Percentiles rank a stretch among this genome's conserved stretches.
phyloP scores from a whole-genome alignment of 2,329 filamentous ascomycete species.

The Microcyclosporella mali region DNA sequence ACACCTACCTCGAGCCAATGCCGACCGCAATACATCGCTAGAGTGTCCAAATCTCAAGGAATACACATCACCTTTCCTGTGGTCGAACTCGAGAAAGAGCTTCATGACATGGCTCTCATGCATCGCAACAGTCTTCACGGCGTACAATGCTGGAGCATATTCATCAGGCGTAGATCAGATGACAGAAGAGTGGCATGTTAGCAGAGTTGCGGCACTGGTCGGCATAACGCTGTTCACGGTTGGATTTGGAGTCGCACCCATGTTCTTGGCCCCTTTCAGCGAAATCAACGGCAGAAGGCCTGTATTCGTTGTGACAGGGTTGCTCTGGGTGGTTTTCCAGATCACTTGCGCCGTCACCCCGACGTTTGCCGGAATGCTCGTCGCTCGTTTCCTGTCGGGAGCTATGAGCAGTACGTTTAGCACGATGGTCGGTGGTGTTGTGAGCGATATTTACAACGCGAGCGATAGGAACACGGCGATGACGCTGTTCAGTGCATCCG shows the following conservation, averaged over 20 bases:
- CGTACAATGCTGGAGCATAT: conserved; percentile 71
- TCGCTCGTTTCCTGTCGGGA: conserved; percentile 70
- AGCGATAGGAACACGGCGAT: conserved; percentile 80
- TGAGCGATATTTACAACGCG: conserved; percentile 77
- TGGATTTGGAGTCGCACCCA: conserved; percentile 77
- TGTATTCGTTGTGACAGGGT: conserved; percentile 68
- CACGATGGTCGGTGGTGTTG: conserved; percentile 87
- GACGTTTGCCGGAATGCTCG: conserved; percentile 65
- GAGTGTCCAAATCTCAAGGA: conserved; percentile 58
- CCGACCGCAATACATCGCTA: conserved; percentile 38
- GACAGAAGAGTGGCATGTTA: conserved; percentile 58
- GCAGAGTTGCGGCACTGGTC: conserved; percentile 58
- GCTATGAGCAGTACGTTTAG: conserved; percentile 73
- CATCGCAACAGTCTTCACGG: conserved; percentile 67
- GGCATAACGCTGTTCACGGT: conserved; percentile 77
- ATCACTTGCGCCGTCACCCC: conserved; percentile 66
- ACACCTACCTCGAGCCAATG: conserved; percentile 25
- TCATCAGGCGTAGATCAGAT: conserved; percentile 63
- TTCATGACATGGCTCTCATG: conserved; percentile 69
- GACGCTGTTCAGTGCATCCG: conserved; percentile 76
- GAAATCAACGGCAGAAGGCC: conserved; percentile 84
- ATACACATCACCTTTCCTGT: conserved; percentile 65
- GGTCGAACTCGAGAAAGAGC: conserved; percentile 64
- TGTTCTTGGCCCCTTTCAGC: conserved; percentile 74
- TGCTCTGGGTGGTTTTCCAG: conserved; percentile 66